A percentile compares a stretch with the other conserved stretches of the same genome.
Evolutionary conservation across 495 filamentous ascomycete genomes (phyloP).

Genomic region (Alectoria sarmentosa): DNA sequence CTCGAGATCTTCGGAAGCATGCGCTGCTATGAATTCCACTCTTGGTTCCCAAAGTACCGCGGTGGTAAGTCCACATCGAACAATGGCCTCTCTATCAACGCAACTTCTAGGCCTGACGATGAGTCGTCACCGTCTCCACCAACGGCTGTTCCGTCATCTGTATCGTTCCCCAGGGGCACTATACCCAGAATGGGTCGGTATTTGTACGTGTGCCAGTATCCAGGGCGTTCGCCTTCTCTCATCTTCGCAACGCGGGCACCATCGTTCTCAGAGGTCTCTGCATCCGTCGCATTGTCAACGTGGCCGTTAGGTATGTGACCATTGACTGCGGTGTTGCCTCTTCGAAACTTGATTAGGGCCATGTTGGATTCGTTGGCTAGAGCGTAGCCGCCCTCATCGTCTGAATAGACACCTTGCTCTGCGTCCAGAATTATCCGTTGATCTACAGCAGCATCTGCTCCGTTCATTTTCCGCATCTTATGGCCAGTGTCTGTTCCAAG

Average conservation of each 20-base stretch:
- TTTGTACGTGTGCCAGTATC: slow-evolving; percentile 78
- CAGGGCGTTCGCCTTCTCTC: slow-evolving; percentile 21
- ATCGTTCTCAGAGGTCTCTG: slow-evolving; percentile 21
- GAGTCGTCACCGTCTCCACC: slow-evolving; percentile 25
- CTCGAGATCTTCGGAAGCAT: background rate
- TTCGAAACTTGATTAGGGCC: slow-evolving; percentile 25
- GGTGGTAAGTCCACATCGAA: slow-evolving; percentile 78
- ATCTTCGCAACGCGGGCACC: slow-evolving; percentile 23
- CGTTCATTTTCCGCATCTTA: slow-evolving; percentile 47
- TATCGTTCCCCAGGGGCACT: slow-evolving; percentile 51
- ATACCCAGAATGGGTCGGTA: slow-evolving; percentile 89
- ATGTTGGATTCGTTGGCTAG: background rate
- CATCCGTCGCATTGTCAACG: slow-evolving; percentile 32
- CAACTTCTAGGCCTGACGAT: slow-evolving; percentile 59
- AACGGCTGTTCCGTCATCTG: slow-evolving; percentile 26
- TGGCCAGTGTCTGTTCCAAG: slow-evolving; percentile 49
- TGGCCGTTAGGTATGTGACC: slow-evolving; percentile 28
- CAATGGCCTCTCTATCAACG: slow-evolving; percentile 75
- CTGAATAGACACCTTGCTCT: slow-evolving; percentile 31
- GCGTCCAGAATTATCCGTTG: slow-evolving; percentile 22
- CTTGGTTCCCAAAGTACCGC: slow-evolving; percentile 61
- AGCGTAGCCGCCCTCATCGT: slow-evolving; percentile 7
- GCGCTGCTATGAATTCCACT: slow-evolving; percentile 36
- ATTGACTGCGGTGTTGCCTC: slow-evolving; percentile 36
- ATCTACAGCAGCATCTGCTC: slow-evolving; percentile 36